Conservation (phyloP, 306 rosid genomes). For the Rosa persica region DNA sequence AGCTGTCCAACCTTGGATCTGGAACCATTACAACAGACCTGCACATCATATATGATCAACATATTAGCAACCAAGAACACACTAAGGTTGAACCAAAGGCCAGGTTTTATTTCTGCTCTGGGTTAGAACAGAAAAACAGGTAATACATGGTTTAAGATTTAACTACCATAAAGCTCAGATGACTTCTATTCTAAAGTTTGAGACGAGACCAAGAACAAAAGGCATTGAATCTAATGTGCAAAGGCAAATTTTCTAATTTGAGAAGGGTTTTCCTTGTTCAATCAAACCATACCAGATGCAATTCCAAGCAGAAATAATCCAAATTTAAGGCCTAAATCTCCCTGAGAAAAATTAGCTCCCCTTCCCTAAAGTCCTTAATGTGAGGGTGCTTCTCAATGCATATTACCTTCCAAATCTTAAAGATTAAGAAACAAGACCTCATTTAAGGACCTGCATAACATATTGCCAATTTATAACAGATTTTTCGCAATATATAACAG, state of each 20-base stretch:
- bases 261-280: neutral
- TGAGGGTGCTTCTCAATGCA: neutral
- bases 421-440: neutral
- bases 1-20: slow-evolving; percentile 82
- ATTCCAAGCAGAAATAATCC: neutral
- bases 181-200: neutral
- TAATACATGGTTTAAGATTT: too few species aligned
- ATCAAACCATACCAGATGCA: neutral
- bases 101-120: neutral
- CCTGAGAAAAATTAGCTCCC: neutral
- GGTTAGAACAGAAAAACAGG: neutral
- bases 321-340: neutral
- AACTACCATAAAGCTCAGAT: neutral
- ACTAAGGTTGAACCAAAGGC: neutral
- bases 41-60: slow-evolving; percentile 25
- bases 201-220: neutral
- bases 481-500: neutral
- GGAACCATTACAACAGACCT: slow-evolving; percentile 92
- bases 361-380: neutral
- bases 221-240: too few species aligned
- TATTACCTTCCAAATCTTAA: neutral
- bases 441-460: too few species aligned
- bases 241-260: neutral
- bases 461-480: neutral
- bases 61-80: slow-evolving; percentile 11